Conservation (phyloP, 2,329 filamentous ascomycete species). For the Talaromyces sp. region DNA sequence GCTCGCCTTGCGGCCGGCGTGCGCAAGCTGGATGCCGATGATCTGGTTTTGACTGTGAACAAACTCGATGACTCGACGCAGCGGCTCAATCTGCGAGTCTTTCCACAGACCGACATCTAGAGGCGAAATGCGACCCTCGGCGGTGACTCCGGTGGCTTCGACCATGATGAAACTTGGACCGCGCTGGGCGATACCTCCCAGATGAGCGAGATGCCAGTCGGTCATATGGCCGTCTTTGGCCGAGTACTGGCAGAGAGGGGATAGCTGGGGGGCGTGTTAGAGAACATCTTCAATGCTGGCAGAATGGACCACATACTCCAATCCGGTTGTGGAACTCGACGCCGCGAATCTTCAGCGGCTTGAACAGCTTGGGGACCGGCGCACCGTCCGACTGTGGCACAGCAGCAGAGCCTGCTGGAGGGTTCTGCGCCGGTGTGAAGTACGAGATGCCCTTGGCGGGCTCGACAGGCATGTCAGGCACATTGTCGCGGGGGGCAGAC, state of each 20-base stretch:
- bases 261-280: constrained; percentile 22
- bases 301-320: constrained; percentile 32
- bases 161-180: constrained; percentile 56
- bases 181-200: constrained; percentile 15
- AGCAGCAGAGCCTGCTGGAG: constrained; percentile 32
- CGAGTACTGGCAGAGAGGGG: constrained; percentile 58
- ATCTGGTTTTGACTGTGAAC: constrained; percentile 24
- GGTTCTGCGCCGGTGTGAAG: constrained; percentile 34
- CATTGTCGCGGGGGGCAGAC: constrained; percentile 4
- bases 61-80: constrained; percentile 28
- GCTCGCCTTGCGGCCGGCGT: constrained; percentile 56
- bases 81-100: constrained; percentile 29
- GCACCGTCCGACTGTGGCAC: constrained; percentile 38
- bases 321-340: constrained; percentile 63
- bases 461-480: constrained; percentile 31
- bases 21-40: constrained; percentile 27
- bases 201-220: constrained; percentile 42
- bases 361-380: constrained; percentile 54
- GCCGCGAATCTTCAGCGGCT: constrained; percentile 53
- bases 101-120: constrained; percentile 30
- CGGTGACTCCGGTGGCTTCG: constrained; percentile 46
- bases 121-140: constrained; percentile 33
- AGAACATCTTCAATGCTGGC: not conserved
- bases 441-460: constrained; percentile 40
- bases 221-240: constrained; percentile 40